Percentiles rank a stretch among this genome's conserved stretches.
Evolutionary conservation across 495 filamentous ascomycete species (phyloP).

Genomic region (Evansstolkia leycettana): DNA sequence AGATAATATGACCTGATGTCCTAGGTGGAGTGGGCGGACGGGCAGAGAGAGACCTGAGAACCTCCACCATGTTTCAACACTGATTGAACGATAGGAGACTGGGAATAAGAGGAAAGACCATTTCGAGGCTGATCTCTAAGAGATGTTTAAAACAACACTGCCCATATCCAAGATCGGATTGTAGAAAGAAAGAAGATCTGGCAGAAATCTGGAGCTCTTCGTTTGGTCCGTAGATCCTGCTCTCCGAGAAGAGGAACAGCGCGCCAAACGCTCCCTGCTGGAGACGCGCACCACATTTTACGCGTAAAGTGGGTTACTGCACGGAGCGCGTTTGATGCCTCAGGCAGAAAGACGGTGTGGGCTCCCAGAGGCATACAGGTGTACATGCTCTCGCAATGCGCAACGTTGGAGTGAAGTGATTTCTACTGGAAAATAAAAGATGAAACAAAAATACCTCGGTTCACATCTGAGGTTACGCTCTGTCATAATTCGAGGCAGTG

Average conservation of each 20-base stretch:
- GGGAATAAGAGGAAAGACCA: slow-evolving; percentile 14
- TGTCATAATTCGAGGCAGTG: too few relatives aligned
- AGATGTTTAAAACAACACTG: slow-evolving; percentile 9
- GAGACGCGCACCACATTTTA: too few relatives aligned
- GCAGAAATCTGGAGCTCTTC: slow-evolving; percentile 4
- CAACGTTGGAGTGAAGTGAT: too few relatives aligned
- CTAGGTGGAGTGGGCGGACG: slow-evolving; percentile 52
- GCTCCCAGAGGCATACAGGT: neutral
- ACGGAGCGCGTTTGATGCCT: slow-evolving; percentile 13
- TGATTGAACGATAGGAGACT: slow-evolving; percentile 7
- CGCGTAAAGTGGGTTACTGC: slow-evolving; percentile 37
- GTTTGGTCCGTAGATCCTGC: neutral
- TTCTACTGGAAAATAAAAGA: too few relatives aligned
- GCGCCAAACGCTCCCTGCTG: slow-evolving; percentile 15
- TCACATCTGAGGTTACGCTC: too few relatives aligned
- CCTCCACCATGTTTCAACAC: slow-evolving; percentile 37
- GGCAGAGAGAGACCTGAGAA: slow-evolving; percentile 35
- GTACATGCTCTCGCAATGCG: neutral
- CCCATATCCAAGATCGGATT: slow-evolving; percentile 6
- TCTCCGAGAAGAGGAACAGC: neutral
- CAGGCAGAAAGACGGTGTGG: slow-evolving; percentile 11
- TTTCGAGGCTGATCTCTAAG: slow-evolving; percentile 13
- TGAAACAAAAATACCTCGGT: too few relatives aligned
- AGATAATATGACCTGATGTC: slow-evolving; percentile 35
- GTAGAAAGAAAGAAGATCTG: neutral